These are phyloP conservation scores for Nemania serpens DNA, from an alignment of 2,329 filamentous ascomycete genomes.

Conservation along the genomic window DNA sequence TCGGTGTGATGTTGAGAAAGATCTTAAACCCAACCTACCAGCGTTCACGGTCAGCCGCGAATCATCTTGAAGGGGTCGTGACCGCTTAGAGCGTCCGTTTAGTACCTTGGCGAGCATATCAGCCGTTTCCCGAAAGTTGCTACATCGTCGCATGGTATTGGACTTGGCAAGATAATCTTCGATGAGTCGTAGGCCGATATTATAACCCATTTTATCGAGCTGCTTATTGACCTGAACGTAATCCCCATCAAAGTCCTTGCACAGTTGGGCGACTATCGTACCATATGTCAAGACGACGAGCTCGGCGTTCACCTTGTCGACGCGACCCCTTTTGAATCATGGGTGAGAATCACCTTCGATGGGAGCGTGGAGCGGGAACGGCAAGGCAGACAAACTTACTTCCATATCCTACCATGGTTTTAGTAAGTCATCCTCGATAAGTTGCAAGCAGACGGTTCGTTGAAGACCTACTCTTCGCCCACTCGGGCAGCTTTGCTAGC, in stretches of 20 bases:
- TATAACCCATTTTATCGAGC: slow-evolving; percentile 98
- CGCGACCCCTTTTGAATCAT: slow-evolving; percentile 69
- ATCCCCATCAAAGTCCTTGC: slow-evolving; percentile 93
- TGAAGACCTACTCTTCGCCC: slow-evolving; percentile 61
- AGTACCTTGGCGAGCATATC: slow-evolving; percentile 91
- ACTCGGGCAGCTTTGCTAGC: slow-evolving; percentile 64
- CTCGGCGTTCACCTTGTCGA: slow-evolving; percentile 98
- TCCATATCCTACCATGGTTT: slow-evolving; percentile 73
- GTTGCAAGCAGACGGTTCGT: slow-evolving; percentile 4
- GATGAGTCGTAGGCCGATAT: slow-evolving; percentile 92
- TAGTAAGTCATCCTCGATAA: slow-evolving; percentile 23
- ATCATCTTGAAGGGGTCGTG: neutral
- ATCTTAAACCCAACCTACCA: slow-evolving; percentile 95
- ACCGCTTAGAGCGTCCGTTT: neutral
- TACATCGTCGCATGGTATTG: slow-evolving; percentile 83
- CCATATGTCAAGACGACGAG: slow-evolving; percentile 97
- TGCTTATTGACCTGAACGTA: slow-evolving; percentile 97
- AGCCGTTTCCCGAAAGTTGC: slow-evolving; percentile 92
- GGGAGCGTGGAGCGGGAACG: neutral
- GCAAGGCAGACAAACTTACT: slow-evolving; percentile 62
- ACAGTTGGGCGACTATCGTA: slow-evolving; percentile 94
- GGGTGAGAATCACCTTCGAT: slow-evolving; percentile 26
- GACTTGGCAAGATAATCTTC: slow-evolving; percentile 98
- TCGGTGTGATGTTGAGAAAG: slow-evolving; percentile 94
- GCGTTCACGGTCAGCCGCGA: slow-evolving; percentile 27